These are phyloP conservation scores for Jamesozyma spencerorum DNA, from an alignment of 805 yeast genomes.

Conservation along the genomic window DNA sequence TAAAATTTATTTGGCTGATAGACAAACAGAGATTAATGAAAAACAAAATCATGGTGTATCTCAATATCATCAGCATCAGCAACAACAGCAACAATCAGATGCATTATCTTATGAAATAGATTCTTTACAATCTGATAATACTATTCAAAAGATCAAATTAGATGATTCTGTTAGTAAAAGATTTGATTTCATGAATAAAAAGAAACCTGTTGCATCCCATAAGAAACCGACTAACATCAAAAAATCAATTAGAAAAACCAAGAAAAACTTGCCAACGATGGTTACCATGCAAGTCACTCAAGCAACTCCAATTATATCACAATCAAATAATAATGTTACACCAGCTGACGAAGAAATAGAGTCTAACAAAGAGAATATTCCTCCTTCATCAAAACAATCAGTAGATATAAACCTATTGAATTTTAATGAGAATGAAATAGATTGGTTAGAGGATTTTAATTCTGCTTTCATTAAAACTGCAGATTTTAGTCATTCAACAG, in stretches of 20 bases:
- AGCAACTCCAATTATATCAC: neutral
- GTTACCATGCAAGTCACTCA: slow-evolving; percentile 3
- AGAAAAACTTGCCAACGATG: slow-evolving; percentile 2
- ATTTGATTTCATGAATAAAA: slow-evolving; percentile 28
- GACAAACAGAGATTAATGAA: slow-evolving; percentile 18
- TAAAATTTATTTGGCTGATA: slow-evolving; percentile 28
- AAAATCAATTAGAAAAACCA: slow-evolving; percentile 3
- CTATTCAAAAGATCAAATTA: slow-evolving; percentile 17
- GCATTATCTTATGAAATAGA: slow-evolving; percentile 15
- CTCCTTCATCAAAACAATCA: slow-evolving; percentile 10
- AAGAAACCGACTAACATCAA: neutral
- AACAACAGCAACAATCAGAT: neutral
- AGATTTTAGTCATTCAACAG: neutral
- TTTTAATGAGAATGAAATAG: slow-evolving; percentile 15
- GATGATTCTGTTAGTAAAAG: slow-evolving; percentile 29
- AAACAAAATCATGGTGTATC: slow-evolving; percentile 1
- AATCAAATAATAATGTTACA: neutral
- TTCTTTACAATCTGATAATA: slow-evolving; percentile 22
- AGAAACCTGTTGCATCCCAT: slow-evolving; percentile 6
- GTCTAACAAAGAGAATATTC: slow-evolving; percentile 24
- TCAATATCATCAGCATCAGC: neutral
- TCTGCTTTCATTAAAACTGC: slow-evolving; percentile 3
- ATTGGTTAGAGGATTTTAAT: slow-evolving; percentile 22
- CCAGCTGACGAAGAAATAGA: slow-evolving; percentile 3
- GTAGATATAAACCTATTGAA: slow-evolving; percentile 12